phyloP scores from a whole-genome alignment of 2,329 filamentous ascomycete genomes.

The Grosmannia serpens region DNA sequence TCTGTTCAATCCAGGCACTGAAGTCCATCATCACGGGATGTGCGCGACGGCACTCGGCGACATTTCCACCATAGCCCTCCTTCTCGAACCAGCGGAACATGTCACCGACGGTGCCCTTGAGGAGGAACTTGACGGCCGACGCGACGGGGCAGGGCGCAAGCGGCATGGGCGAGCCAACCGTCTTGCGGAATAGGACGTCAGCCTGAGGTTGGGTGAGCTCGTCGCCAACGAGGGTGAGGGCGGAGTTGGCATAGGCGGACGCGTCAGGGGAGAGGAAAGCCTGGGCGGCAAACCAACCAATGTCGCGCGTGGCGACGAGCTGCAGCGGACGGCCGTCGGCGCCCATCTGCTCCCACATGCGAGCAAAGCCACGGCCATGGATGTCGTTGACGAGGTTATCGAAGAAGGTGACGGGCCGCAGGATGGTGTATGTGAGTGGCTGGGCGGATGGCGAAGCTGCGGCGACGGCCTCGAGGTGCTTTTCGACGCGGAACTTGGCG shows the following conservation, averaged over 20 bases:
- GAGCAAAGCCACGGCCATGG: conserved; percentile 19
- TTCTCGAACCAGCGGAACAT: conserved; percentile 28
- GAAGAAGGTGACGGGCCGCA: conserved; percentile 28
- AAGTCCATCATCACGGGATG: conserved; percentile 22
- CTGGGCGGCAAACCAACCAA: conserved; percentile 28
- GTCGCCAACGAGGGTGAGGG: conserved; percentile 25
- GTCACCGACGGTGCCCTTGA: conserved; percentile 14
- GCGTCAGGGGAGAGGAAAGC: conserved; percentile 22
- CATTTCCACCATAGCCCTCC: conserved; percentile 28
- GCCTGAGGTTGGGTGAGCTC: conserved; percentile 23
- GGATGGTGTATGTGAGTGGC: conserved; percentile 22
- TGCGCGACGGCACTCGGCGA: conserved; percentile 18
- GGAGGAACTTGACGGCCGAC: conserved; percentile 11
- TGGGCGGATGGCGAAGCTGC: conserved; percentile 11
- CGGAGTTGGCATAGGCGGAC: conserved; percentile 13
- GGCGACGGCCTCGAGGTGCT: conserved; percentile 39
- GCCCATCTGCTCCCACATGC: conserved; percentile 19
- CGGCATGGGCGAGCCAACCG: conserved; percentile 8
- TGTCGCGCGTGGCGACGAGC: conserved; percentile 26
- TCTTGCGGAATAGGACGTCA: conserved; percentile 18
- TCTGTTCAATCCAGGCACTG: conserved; percentile 20
- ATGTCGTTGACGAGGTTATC: conserved; percentile 25
- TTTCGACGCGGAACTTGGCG: conserved; percentile 47
- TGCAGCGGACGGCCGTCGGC: conserved; percentile 21
- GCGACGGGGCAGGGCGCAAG: conserved; percentile 9